phyloP scores from a whole-genome alignment of 177 flowering plant genomes.

The Vitis hybrid region DNA sequence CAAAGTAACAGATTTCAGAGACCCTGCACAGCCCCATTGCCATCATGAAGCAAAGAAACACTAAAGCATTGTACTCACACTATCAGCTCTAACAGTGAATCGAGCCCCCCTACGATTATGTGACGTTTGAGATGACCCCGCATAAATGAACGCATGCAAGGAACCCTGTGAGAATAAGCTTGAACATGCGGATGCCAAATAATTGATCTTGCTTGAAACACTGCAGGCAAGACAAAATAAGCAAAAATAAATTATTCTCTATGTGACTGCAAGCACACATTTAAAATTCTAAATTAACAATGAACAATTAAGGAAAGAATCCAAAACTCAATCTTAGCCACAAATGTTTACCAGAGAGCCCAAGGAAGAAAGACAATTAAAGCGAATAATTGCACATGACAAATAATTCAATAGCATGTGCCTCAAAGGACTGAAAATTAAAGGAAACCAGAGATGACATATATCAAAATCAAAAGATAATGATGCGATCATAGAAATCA shows the following conservation, averaged over 20 bases:
- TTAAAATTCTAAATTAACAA: background rate
- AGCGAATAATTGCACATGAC: too few relatives aligned
- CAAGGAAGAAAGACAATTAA: too few relatives aligned
- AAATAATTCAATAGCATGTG: too few relatives aligned
- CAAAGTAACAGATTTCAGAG: background rate
- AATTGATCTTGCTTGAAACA: constrained; percentile 35
- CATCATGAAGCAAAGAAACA: background rate
- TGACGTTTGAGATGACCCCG: constrained; percentile 31
- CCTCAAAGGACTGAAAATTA: too few relatives aligned
- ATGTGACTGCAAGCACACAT: background rate
- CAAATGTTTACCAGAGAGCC: background rate
- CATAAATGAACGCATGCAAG: constrained; percentile 30
- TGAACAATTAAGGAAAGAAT: background rate
- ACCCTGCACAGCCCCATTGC: background rate
- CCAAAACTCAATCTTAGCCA: background rate
- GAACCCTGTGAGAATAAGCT: constrained; percentile 58
- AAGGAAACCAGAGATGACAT: too few relatives aligned
- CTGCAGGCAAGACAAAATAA: constrained; percentile 24
- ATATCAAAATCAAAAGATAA: too few relatives aligned
- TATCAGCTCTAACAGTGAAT: constrained; percentile 70
- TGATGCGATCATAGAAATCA: too few relatives aligned
- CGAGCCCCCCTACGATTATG: constrained; percentile 50
- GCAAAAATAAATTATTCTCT: background rate
- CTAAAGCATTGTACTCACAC: constrained; percentile 42
- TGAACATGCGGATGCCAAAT: constrained; percentile 50